Base-by-base conservation (phyloP, 2,329 filamentous ascomycete genomes). In the Verticillium albo-atrum region DNA sequence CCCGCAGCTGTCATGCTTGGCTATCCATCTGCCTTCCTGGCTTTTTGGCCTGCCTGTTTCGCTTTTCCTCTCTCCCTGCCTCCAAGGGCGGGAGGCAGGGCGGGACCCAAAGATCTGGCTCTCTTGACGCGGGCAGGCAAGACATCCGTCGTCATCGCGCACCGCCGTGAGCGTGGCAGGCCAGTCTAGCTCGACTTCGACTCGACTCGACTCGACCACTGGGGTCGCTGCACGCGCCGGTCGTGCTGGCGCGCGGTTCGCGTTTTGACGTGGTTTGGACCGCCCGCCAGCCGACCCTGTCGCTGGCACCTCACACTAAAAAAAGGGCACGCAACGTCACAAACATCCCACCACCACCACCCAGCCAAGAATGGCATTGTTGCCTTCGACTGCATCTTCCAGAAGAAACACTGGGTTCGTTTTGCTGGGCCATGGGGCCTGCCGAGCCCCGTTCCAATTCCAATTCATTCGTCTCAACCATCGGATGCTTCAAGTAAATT, bases 401-500 rank as follows among this genome's bases (percentile, higher is more conserved):
- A 47, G 42, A 47, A 47, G 42, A 47, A 47, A 47, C 35, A 20
- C n/a, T 12, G n/a, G 7, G 42, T 47, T n/a, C 42, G 3, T 23
- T 47, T 47, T 59, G 61, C 56, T 23, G 42, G 54, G 59, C 34
- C 54, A 59, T 51, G 37, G 61, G 61, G 55, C 57, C 57, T 59
- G 59, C 59, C 59, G 59, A 50, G 17, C 51, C 23, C 32, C 35
- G 32, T 28, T 60, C 57, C 55, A 58, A 61, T 47, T 60, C 34
- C n/a, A 26, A 32, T 53, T 54, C 54, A 47, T 47, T 47, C 57
- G 35, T 63, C 60, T 58, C 55, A 63, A 55, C 57, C 62, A 62
- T 62, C 57, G 25, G 58, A 60, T 52, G 61, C 61, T 56, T 63
- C 61, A 55, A 55, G 55, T 63, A 62, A 17, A 63, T 62, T 63